Conservation (phyloP, 768 basidiomycete species). For the Rhodocollybia butyracea region DNA sequence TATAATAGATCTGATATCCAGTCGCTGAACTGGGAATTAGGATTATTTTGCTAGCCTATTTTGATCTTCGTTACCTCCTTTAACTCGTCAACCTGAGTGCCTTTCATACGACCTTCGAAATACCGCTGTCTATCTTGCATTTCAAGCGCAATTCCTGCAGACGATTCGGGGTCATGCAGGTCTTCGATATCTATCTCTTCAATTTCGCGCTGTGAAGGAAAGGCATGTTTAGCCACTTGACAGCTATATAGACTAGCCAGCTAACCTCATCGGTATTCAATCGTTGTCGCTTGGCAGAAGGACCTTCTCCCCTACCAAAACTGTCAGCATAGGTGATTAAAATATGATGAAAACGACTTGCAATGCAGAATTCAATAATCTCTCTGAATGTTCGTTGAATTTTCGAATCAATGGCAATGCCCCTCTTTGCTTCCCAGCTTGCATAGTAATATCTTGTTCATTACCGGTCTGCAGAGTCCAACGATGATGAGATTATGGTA, state of each 20-base stretch:
- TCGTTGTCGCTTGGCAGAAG: conserved; percentile 60
- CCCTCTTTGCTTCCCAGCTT: conserved; percentile 83
- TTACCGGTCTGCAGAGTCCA: conserved; percentile 68
- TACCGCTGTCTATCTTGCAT: conserved; percentile 85
- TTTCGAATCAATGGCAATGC: conserved; percentile 91
- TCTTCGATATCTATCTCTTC: conserved; percentile 81
- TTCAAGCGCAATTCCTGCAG: conserved; percentile 73
- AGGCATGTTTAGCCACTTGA: background rate
- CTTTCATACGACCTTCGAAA: conserved; percentile 64
- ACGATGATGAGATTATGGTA: background rate
- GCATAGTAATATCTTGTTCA: conserved; percentile 91
- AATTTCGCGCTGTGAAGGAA: conserved; percentile 18
- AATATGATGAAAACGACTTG: conserved; percentile 23
- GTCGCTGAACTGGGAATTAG: conserved; percentile 27
- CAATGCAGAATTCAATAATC: conserved; percentile 80
- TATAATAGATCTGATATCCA: conserved; percentile 48
- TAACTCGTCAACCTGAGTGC: conserved; percentile 22
- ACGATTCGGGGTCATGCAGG: conserved; percentile 64
- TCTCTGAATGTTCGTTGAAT: conserved; percentile 96
- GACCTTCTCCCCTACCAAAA: conserved; percentile 47
- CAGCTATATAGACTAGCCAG: background rate
- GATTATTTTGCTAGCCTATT: background rate
- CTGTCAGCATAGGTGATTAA: conserved; percentile 6
- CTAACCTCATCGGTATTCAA: conserved; percentile 41
- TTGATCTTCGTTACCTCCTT: conserved; percentile 24